Evolutionary conservation across 2,329 filamentous ascomycete genomes (phyloP).

Genomic region (Exophiala phaeomuriformis): DNA sequence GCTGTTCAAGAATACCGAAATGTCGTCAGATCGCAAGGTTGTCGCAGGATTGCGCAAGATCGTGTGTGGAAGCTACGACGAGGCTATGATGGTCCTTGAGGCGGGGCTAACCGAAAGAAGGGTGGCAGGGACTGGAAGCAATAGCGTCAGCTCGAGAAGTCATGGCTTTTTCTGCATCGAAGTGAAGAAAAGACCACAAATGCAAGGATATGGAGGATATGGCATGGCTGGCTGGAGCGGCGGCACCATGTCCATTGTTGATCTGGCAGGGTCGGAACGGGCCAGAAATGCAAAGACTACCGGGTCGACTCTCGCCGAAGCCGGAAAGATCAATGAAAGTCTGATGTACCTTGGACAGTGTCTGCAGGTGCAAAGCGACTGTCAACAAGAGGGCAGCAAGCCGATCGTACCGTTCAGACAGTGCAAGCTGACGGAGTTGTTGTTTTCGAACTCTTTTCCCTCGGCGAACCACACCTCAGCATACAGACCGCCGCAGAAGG

Average conservation of each 20-base stretch:
- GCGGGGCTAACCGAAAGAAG: slow-evolving; percentile 79
- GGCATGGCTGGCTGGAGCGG: slow-evolving; percentile 49
- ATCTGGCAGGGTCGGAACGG: slow-evolving; percentile 64
- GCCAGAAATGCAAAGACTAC: slow-evolving; percentile 90
- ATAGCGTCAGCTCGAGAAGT: slow-evolving; percentile 83
- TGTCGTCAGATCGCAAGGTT: slow-evolving; percentile 83
- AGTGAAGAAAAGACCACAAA: slow-evolving; percentile 67
- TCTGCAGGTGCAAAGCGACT: slow-evolving; percentile 85
- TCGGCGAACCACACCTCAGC: slow-evolving; percentile 47
- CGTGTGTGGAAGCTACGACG: slow-evolving; percentile 70
- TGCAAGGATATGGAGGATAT: slow-evolving; percentile 44
- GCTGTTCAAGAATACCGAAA: slow-evolving; percentile 85
- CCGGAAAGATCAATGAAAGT: slow-evolving; percentile 96
- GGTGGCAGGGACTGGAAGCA: slow-evolving; percentile 85
- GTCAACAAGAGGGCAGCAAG: slow-evolving; percentile 61
- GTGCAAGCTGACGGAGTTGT: slow-evolving; percentile 75
- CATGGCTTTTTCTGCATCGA: slow-evolving; percentile 96
- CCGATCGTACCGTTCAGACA: slow-evolving; percentile 71
- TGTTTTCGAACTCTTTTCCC: slow-evolving; percentile 83
- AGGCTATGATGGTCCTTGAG: slow-evolving; percentile 84
- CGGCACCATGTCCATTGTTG: slow-evolving; percentile 25
- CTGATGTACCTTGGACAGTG: slow-evolving; percentile 98
- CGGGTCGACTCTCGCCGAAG: slow-evolving; percentile 84
- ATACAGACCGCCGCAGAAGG: slow-evolving; percentile 66
- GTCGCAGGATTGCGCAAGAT: slow-evolving; percentile 88